Conservation (phyloP, 495 filamentous ascomycete species). For the Oleoguttula mirabilis region DNA sequence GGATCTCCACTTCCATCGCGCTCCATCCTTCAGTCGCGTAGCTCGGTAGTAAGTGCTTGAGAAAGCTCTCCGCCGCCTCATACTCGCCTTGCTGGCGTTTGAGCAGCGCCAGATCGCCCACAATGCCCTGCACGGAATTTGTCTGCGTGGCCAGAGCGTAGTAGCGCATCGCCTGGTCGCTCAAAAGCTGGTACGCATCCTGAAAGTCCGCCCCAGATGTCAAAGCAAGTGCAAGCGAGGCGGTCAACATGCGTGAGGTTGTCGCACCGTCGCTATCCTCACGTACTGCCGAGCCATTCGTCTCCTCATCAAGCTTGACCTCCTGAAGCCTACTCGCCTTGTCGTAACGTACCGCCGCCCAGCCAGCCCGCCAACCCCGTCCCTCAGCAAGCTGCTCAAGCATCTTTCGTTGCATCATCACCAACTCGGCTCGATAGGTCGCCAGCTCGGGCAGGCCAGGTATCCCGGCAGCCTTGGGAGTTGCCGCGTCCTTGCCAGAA, state of each 20-base stretch:
- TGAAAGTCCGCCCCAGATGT: slow-evolving; percentile 13
- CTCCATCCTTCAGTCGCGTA: slow-evolving; percentile 74
- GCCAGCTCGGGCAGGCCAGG: slow-evolving; percentile 40
- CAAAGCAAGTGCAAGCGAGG: slow-evolving; percentile 2
- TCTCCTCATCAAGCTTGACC: slow-evolving; percentile 8
- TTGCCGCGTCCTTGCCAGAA: slow-evolving; percentile 1
- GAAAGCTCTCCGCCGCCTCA: slow-evolving; percentile 60
- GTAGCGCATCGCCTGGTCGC: slow-evolving; percentile 37
- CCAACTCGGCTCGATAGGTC: slow-evolving; percentile 65
- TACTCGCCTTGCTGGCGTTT: slow-evolving; percentile 65
- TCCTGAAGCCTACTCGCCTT: slow-evolving; percentile 10
- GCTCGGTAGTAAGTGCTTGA: slow-evolving; percentile 68
- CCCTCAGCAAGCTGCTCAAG: slow-evolving; percentile 62
- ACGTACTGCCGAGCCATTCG: background rate
- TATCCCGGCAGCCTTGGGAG: slow-evolving; percentile 5
- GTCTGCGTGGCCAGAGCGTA: slow-evolving; percentile 62
- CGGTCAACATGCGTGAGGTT: background rate
- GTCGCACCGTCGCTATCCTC: background rate
- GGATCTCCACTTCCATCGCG: slow-evolving; percentile 64
- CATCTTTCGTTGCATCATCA: slow-evolving; percentile 63
- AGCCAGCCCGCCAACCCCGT: slow-evolving; percentile 65
- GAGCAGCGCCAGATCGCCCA: slow-evolving; percentile 76
- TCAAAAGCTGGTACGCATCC: slow-evolving; percentile 26
- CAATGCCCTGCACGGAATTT: slow-evolving; percentile 61
- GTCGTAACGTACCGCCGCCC: slow-evolving; percentile 42